A percentile compares a stretch with the other conserved stretches of the same genome.
phyloP scores from a whole-genome alignment of 2,329 filamentous ascomycete species.

The Phialocephala subalpina region DNA sequence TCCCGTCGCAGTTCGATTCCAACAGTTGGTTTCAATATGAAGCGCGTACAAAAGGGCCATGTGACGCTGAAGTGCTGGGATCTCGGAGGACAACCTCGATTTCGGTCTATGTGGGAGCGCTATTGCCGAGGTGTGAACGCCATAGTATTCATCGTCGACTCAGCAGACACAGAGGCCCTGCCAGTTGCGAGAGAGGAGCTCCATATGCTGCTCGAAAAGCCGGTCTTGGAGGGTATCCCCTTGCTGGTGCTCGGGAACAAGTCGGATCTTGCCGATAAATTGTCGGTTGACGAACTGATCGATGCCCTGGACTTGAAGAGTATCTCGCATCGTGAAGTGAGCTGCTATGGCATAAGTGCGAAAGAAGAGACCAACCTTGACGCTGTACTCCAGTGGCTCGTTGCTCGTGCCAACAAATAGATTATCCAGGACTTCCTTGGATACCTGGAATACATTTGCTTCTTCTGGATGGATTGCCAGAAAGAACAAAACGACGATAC shows the following conservation, averaged over 20 bases:
- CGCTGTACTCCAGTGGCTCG: slow-evolving; percentile 94
- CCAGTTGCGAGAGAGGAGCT: slow-evolving; percentile 91
- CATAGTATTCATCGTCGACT: slow-evolving; percentile 98
- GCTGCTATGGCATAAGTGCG: slow-evolving; percentile 97
- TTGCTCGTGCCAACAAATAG: slow-evolving; percentile 75
- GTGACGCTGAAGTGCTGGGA: slow-evolving; percentile 99
- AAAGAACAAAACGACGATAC: slow-evolving; percentile 56
- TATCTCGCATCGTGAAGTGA: slow-evolving; percentile 92
- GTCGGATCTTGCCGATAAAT: slow-evolving; percentile 89
- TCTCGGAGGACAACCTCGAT: slow-evolving; percentile 93
- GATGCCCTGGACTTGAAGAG: slow-evolving; percentile 89
- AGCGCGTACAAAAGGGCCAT: slow-evolving; percentile 96
- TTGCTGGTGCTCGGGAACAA: slow-evolving; percentile 97
- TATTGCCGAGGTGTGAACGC: slow-evolving; percentile 98
- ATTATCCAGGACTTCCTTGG: slow-evolving; percentile 9
- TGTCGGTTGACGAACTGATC: slow-evolving; percentile 95
- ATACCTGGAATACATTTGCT: background rate
- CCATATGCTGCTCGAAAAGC: slow-evolving; percentile 85
- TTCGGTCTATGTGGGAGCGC: slow-evolving; percentile 98
- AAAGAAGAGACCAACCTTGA: slow-evolving; percentile 99
- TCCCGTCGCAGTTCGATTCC: slow-evolving; percentile 81
- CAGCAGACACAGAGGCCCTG: slow-evolving; percentile 82
- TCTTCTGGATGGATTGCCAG: slow-evolving; percentile 41
- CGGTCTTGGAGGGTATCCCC: slow-evolving; percentile 86
- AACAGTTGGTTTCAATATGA: slow-evolving; percentile 99